Percentiles rank a stretch among this genome's conserved stretches.
Conservation (phyloP, 2,329 filamentous ascomycete genomes). For the Leptosphaerulina australis region DNA sequence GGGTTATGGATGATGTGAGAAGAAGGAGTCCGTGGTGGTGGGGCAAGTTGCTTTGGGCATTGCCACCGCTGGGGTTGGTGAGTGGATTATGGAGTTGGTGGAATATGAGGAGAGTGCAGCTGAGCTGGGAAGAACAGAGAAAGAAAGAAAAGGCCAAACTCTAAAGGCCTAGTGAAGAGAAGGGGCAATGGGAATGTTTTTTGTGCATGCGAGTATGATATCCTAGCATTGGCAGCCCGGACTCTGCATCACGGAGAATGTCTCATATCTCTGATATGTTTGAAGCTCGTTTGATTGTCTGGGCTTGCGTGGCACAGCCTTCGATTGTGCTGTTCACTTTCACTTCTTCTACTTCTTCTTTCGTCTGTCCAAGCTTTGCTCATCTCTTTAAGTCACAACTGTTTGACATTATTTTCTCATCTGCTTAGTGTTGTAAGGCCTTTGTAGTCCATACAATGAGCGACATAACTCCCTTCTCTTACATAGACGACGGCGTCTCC, state of each 20-base stretch:
- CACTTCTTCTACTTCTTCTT: constrained; percentile 9
- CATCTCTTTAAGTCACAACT: too few species aligned
- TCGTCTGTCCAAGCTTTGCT: too few species aligned
- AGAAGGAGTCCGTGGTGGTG: constrained; percentile 77
- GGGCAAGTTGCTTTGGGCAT: constrained; percentile 71
- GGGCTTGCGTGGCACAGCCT: neutral
- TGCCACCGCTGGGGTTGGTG: constrained; percentile 74
- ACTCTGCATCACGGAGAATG: constrained; percentile 18
- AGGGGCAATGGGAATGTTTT: neutral
- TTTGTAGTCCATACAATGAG: constrained; percentile 14
- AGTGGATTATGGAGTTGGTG: constrained; percentile 74
- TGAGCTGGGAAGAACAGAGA: constrained; percentile 68
- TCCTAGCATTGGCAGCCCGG: constrained; percentile 17
- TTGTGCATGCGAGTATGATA: constrained; percentile 22
- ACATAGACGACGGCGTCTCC: constrained; percentile 33
- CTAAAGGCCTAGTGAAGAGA: constrained; percentile 33
- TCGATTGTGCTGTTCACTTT: neutral
- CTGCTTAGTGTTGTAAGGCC: too few species aligned
- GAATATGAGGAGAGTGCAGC: constrained; percentile 72
- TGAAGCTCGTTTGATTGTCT: neutral
- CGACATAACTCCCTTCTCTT: constrained; percentile 26
- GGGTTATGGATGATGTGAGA: constrained; percentile 68
- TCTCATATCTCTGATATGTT: neutral
- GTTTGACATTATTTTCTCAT: too few species aligned
- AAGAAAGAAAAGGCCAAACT: constrained; percentile 65